phyloP scores from a whole-genome alignment of 208 protist genomes.

The Baffinella frigidus region DNA sequence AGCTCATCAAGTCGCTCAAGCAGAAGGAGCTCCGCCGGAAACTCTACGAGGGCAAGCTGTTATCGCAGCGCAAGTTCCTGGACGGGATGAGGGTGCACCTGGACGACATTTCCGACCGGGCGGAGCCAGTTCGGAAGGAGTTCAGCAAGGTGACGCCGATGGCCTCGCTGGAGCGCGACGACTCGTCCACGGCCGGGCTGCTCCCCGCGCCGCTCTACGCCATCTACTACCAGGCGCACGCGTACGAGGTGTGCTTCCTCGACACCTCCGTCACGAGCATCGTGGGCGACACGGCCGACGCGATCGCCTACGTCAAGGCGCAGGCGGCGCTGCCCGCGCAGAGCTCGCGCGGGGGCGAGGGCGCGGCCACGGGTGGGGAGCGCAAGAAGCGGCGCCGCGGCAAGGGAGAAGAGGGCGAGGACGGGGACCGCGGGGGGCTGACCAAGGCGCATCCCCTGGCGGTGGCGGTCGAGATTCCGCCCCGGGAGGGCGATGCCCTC shows the following conservation, averaged over 20 bases:
- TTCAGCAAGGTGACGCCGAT: background rate
- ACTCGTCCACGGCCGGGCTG: background rate
- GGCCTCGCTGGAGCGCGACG: background rate
- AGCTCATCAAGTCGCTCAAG: conserved; percentile 37
- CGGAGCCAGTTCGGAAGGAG: conserved; percentile 15
- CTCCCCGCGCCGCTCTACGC: conserved; percentile 32
- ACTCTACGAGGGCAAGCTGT: conserved; percentile 31
- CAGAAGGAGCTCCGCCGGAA: conserved; percentile 10
- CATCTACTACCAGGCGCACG: conserved; percentile 53
- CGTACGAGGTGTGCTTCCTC: conserved; percentile 25
- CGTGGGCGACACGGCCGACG: background rate
- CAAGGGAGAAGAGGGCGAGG: background rate
- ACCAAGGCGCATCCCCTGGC: background rate
- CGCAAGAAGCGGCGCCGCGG: background rate
- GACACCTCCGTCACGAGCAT: background rate
- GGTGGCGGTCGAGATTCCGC: background rate
- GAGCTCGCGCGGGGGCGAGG: background rate
- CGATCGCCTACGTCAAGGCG: background rate
- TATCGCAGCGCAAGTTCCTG: conserved; percentile 16
- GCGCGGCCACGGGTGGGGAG: background rate
- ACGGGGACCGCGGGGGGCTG: background rate
- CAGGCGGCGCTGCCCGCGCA: background rate
- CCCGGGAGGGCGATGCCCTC: background rate
- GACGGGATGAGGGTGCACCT: background rate
- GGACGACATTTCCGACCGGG: background rate